Evolutionary conservation across 345 rosid genomes (phyloP).

Genomic region (Geranium rotundifolium): DNA sequence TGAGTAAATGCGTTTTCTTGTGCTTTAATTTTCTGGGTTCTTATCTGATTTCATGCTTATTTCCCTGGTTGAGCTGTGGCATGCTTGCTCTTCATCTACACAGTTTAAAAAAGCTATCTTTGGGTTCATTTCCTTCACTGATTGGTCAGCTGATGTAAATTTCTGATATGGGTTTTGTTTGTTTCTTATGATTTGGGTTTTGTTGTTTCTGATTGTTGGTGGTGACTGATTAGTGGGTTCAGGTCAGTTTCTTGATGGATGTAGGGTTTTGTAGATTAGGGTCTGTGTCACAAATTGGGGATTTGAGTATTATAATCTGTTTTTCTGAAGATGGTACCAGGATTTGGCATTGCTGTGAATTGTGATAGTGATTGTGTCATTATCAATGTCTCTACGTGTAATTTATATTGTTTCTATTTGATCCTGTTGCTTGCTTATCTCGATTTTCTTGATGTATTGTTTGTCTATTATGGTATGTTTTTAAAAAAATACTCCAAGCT

Average conservation of each 20-base stretch:
- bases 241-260: neutral
- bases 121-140: neutral
- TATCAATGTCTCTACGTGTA: constrained; percentile 10
- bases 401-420: constrained; percentile 2
- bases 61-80: too few relatives aligned
- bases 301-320: too few relatives aligned
- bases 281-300: constrained; percentile 2
- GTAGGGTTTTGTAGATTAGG: constrained; percentile 1
- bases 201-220: neutral
- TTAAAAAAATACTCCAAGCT: neutral
- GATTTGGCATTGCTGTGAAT: too few relatives aligned
- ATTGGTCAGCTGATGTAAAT: constrained; percentile 4
- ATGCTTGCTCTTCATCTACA: too few relatives aligned
- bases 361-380: constrained; percentile 5
- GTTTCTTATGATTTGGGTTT: neutral
- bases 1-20: too few relatives aligned
- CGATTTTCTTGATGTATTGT: constrained; percentile 21
- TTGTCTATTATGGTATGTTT: constrained; percentile 7
- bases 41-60: too few relatives aligned
- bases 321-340: too few relatives aligned
- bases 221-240: neutral
- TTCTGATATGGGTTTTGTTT: constrained; percentile 14
- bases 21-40: too few relatives aligned
- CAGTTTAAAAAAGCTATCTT: too few relatives aligned
- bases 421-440: constrained; percentile 6